Conservation (phyloP, 306 rosid species). For the Gastrolobium bilobum region DNA sequence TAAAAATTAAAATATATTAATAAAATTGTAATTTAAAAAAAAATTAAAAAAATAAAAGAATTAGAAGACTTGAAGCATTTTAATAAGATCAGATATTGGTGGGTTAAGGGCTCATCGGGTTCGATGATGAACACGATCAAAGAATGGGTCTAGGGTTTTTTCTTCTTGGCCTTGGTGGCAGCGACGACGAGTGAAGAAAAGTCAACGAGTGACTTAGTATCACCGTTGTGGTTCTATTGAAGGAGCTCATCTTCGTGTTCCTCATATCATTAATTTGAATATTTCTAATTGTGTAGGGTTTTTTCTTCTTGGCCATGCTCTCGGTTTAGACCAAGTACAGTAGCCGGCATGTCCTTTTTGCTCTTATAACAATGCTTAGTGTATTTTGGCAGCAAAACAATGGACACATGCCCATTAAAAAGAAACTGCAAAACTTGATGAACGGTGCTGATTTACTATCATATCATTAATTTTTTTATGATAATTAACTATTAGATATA, state of each 20-base stretch:
- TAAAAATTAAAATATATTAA: too few species aligned
- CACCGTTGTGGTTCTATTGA: constrained; percentile 45
- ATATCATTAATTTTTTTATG: too few species aligned
- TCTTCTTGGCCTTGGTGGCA: constrained; percentile 81
- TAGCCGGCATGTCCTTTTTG: constrained; percentile 78
- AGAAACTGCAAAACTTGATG: too few species aligned
- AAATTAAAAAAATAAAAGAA: too few species aligned
- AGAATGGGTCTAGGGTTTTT: constrained; percentile 72
- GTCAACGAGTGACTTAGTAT: constrained; percentile 57
- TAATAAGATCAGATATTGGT: constrained; percentile 53
- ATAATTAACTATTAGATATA: too few species aligned
- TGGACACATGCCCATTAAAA: too few species aligned
- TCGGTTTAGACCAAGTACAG: constrained; percentile 89
- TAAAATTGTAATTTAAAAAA: too few species aligned
- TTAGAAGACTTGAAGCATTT: too few species aligned
- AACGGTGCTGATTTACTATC: background rate
- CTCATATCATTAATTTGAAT: too few species aligned
- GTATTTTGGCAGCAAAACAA: constrained; percentile 6
- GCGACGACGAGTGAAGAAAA: constrained; percentile 94
- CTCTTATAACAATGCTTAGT: background rate
- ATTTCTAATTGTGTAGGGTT: too few species aligned
- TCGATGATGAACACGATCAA: constrained; percentile 69
- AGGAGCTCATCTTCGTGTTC: constrained; percentile 80
- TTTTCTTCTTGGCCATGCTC: too few species aligned
- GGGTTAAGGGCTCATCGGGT: constrained; percentile 42